phyloP scores from a whole-genome alignment of 1,139 yeast species.

The Starmera stellimalicola region DNA sequence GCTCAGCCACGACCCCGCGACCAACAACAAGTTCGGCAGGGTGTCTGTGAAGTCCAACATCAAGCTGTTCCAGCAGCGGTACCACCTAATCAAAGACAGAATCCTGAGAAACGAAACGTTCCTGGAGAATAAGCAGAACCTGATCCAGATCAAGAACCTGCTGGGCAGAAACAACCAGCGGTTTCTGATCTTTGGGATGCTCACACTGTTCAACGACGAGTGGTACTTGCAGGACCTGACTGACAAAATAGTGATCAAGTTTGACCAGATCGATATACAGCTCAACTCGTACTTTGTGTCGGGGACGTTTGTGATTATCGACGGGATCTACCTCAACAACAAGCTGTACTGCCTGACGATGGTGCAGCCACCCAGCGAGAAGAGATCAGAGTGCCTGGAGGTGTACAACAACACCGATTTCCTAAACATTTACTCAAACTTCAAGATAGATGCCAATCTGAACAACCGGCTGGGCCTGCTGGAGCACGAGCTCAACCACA shows the following conservation, averaged over 20 bases:
- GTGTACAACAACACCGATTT: slow-evolving; percentile 76
- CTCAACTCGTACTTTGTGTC: slow-evolving; percentile 63
- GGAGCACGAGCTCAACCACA: slow-evolving; percentile 54
- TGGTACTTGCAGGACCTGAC: slow-evolving; percentile 76
- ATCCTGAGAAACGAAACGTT: slow-evolving; percentile 69
- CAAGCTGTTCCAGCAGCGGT: slow-evolving; percentile 38
- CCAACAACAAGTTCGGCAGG: slow-evolving; percentile 17
- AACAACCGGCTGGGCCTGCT: slow-evolving; percentile 43
- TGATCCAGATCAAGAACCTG: slow-evolving; percentile 60
- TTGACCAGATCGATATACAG: slow-evolving; percentile 56
- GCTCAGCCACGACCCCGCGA: too few relatives aligned
- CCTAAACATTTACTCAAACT: slow-evolving; percentile 51
- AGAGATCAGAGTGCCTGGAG: slow-evolving; percentile 53
- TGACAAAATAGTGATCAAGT: slow-evolving; percentile 56
- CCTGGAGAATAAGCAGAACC: slow-evolving; percentile 20
- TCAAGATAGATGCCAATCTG: slow-evolving; percentile 51
- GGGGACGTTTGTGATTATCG: slow-evolving; percentile 75
- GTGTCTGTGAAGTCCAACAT: slow-evolving; percentile 24
- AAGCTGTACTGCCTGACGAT: slow-evolving; percentile 68
- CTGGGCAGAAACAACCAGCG: slow-evolving; percentile 75
- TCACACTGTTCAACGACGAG: slow-evolving; percentile 56
- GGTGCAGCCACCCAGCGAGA: slow-evolving; percentile 86
- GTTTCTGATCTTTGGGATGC: slow-evolving; percentile 71
- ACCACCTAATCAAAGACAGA: slow-evolving; percentile 56
- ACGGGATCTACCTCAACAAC: slow-evolving; percentile 69